Base-by-base conservation (phyloP, 1,139 yeast species). In the Tardiomyces depauwii region DNA sequence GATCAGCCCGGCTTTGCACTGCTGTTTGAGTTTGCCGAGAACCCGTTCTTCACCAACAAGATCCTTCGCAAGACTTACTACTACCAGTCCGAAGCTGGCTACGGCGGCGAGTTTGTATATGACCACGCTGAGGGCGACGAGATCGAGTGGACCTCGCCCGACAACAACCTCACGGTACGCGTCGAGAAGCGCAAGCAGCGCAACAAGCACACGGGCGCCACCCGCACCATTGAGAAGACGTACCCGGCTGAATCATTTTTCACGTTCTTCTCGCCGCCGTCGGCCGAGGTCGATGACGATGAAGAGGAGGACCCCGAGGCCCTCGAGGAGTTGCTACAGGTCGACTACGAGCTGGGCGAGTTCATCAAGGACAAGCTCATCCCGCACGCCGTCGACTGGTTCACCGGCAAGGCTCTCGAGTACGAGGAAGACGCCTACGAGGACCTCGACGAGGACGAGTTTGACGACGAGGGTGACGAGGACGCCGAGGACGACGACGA, bases 321-420 rank as follows among this genome's bases (percentile, higher is more conserved):
- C 51, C 72, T 87, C 57, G 96, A 89, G 64, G 83, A 79, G 48
- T 78, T 87, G 62, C 76, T 91, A 58, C 96, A 89, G 59, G 72
- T 85, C 59, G 99, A 91, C 68, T 93, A 91, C 70, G 94, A 89
- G 62, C 74, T 89, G 55, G 99, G 98, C 51, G 99, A 91, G 68
- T 93, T 88, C 61, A 80, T 91, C 65, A 91, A 93, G 72, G 97
- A 93, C 65, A 82, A 93, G 66, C 77, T 91, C 63, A 83, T 91
- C 55, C 96, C 97, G 53, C 80, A 96, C 60, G 97, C 97, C 47
- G 78, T 91, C 58, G 96, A 89, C 66, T 91, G 97, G 97, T 91
- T 87, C 65, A 89, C 97, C 16, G 97, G 98, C 45, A 88, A 84
- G 55, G 98, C 98, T n/a, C 77, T 89, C 49, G 77, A 73, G 66